These are phyloP conservation scores for Tolypocladium nubicola DNA, from an alignment of 2,329 filamentous ascomycete species.

Conservation along the genomic window DNA sequence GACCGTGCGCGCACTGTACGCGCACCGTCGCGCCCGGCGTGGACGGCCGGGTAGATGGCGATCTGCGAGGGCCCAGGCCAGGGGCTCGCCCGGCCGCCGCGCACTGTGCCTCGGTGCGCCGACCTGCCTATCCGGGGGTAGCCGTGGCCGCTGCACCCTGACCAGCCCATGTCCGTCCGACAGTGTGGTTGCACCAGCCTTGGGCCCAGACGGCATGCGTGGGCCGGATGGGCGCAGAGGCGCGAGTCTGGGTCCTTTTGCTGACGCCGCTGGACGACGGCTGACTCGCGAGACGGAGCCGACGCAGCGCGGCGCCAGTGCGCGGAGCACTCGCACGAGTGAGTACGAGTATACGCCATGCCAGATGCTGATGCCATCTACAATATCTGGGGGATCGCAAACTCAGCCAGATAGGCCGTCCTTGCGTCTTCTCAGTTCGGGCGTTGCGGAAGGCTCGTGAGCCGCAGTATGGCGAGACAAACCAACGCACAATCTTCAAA, in stretches of 20 bases:
- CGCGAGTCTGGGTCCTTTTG: not conserved
- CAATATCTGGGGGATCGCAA: too few species aligned
- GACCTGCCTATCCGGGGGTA: conserved; percentile 4
- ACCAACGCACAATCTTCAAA: too few species aligned
- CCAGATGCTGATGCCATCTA: too few species aligned
- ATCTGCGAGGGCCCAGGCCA: not conserved
- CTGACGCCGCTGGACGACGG: not conserved
- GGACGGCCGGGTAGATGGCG: not conserved
- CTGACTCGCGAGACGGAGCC: not conserved
- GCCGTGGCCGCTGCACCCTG: not conserved
- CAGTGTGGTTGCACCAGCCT: not conserved
- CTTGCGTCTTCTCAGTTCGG: too few species aligned
- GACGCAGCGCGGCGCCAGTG: not conserved
- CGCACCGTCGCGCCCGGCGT: not conserved
- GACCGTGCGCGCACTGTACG: not conserved
- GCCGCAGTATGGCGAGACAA: too few species aligned
- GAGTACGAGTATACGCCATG: too few species aligned
- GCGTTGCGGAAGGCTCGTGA: too few species aligned
- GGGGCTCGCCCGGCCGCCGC: not conserved
- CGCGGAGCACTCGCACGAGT: too few species aligned
- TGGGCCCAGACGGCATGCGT: not conserved
- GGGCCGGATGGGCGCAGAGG: not conserved
- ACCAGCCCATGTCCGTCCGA: not conserved
- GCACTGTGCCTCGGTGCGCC: not conserved
- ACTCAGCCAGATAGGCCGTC: too few species aligned